Evolutionary conservation across 2,329 filamentous ascomycete species (phyloP).

Genomic region (Colletotrichum somersetense): DNA sequence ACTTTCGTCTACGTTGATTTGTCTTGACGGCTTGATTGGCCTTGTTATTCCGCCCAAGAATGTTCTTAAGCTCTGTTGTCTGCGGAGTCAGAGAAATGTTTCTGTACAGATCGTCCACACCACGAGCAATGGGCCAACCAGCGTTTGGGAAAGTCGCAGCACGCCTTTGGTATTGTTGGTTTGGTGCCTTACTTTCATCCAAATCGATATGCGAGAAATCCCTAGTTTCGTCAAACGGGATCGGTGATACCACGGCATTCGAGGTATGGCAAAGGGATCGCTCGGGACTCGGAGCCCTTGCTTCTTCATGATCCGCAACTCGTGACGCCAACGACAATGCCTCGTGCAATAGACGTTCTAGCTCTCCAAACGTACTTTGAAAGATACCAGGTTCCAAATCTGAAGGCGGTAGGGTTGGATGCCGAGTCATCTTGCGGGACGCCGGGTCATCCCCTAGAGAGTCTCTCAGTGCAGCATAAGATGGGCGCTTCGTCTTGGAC

Average conservation of each 20-base stretch:
- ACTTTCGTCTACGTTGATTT: neutral
- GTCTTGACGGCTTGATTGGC: neutral
- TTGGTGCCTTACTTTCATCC: neutral
- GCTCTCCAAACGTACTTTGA: conserved; percentile 54
- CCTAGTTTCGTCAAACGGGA: neutral
- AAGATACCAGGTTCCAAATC: conserved; percentile 47
- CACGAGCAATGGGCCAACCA: conserved; percentile 44
- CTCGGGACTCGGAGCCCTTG: neutral
- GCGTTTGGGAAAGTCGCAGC: conserved; percentile 29
- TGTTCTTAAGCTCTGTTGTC: conserved; percentile 9
- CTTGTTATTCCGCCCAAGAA: conserved; percentile 35
- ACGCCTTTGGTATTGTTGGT: neutral
- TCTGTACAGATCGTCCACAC: conserved; percentile 38
- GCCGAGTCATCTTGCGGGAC: conserved; percentile 37
- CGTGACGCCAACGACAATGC: conserved; percentile 59
- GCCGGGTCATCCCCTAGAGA: neutral
- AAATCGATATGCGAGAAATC: conserved; percentile 28
- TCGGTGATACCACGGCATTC: neutral
- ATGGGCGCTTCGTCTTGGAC: conserved; percentile 11
- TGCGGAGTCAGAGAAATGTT: conserved; percentile 35
- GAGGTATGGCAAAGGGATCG: neutral
- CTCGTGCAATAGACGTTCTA: conserved; percentile 62
- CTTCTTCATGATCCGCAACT: conserved; percentile 51
- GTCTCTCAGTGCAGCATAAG: conserved; percentile 1
- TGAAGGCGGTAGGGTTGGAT: conserved; percentile 38